Evolutionary conservation across 2,329 filamentous ascomycete species (phyloP).

Genomic region (Penicillium sp.): DNA sequence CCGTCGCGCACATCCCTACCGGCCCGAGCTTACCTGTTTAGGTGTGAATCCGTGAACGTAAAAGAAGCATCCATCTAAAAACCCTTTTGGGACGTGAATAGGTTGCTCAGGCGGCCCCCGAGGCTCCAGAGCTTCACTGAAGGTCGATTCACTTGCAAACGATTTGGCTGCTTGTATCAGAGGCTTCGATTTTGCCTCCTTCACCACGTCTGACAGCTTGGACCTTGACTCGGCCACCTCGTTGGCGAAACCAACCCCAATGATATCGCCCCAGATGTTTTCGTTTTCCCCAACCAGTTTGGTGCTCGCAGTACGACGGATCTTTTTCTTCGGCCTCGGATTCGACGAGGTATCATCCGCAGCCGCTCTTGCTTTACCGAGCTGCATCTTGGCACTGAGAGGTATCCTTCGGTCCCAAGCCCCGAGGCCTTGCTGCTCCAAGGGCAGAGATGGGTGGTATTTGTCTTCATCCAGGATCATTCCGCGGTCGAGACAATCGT

Average conservation of each 20-base stretch:
- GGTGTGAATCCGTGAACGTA: slow-evolving; percentile 55
- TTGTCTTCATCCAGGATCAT: slow-evolving; percentile 86
- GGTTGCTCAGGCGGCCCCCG: slow-evolving; percentile 14
- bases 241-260: slow-evolving; percentile 44
- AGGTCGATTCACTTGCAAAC: slow-evolving; percentile 35
- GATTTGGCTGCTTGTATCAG: slow-evolving; percentile 31
- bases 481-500: slow-evolving; percentile 73
- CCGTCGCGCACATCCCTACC: not conserved
- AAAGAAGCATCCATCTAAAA: slow-evolving; percentile 51
- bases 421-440: slow-evolving; percentile 65
- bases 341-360: slow-evolving; percentile 45
- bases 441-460: slow-evolving; percentile 69
- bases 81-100: slow-evolving; percentile 41
- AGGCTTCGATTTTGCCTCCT: slow-evolving; percentile 14
- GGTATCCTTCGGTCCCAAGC: slow-evolving; percentile 60
- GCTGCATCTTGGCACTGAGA: slow-evolving; percentile 11
- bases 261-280: slow-evolving; percentile 85
- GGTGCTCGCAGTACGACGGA: slow-evolving; percentile 80
- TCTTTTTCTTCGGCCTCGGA: slow-evolving; percentile 62
- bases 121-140: slow-evolving; percentile 23
- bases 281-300: slow-evolving; percentile 75
- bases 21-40: slow-evolving; percentile 41
- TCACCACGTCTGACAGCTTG: slow-evolving; percentile 18
- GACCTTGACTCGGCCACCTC: slow-evolving; percentile 22
- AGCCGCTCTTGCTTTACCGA: slow-evolving; percentile 24